Conservation (phyloP, 768 basidiomycete species). For the Psilocybe cubensis region DNA sequence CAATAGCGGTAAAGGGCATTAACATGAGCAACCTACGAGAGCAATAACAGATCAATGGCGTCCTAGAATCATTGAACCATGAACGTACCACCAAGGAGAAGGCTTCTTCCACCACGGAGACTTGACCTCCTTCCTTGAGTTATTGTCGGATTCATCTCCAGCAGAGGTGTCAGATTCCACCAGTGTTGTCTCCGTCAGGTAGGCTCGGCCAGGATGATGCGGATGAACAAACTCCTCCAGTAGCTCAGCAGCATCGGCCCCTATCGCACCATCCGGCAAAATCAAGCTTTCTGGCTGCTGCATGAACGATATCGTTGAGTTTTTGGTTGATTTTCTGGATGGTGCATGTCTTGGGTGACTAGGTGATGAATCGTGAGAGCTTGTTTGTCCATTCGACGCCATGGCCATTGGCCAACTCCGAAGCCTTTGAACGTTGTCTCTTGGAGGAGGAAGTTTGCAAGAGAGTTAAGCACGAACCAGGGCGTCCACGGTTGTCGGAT, state of each 20-base stretch:
- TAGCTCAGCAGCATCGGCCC: slow-evolving; percentile 49
- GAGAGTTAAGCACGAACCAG: background rate
- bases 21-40: slow-evolving; percentile 58
- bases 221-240: slow-evolving; percentile 48
- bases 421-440: background rate
- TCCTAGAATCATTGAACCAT: background rate
- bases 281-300: slow-evolving; percentile 40
- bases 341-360: background rate
- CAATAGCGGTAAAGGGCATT: slow-evolving; percentile 58
- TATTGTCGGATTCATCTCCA: slow-evolving; percentile 17
- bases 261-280: slow-evolving; percentile 48
- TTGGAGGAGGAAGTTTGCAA: background rate
- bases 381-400: background rate
- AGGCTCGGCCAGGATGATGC: slow-evolving; percentile 36
- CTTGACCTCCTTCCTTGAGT: slow-evolving; percentile 26
- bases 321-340: background rate
- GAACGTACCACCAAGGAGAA: slow-evolving; percentile 70
- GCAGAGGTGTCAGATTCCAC: slow-evolving; percentile 6
- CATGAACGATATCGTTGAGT: slow-evolving; percentile 4
- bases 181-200: slow-evolving; percentile 11
- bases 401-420: background rate
- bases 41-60: background rate
- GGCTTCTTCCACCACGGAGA: slow-evolving; percentile 80
- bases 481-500: background rate
- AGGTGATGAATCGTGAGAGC: background rate